These are phyloP conservation scores for Besnoitia besnoiti DNA, from an alignment of 169 alveolate species.

Conservation along the genomic window DNA sequence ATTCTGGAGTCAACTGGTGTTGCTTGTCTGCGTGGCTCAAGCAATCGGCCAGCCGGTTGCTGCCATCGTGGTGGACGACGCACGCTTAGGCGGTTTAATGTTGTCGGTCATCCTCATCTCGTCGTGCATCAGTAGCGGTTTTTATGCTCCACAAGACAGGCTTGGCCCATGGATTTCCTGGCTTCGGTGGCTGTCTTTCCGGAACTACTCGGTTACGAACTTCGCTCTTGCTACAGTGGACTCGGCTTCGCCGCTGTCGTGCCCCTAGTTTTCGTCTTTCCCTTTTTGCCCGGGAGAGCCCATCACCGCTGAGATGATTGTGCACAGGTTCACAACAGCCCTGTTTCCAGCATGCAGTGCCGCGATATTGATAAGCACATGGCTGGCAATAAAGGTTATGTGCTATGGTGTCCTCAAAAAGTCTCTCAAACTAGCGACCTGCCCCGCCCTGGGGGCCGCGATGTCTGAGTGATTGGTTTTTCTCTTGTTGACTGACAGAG, in stretches of 20 bases:
- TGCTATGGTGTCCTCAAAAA: constrained; percentile 15
- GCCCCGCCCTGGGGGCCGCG: too few species aligned
- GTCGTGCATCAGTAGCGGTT: constrained; percentile 19
- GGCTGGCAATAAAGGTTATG: background rate
- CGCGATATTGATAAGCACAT: background rate
- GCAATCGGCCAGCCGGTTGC: constrained; percentile 49
- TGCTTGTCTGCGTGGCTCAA: constrained; percentile 12
- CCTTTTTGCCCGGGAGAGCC: constrained; percentile 5
- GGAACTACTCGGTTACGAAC: constrained; percentile 1
- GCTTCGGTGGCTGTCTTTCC: constrained; percentile 38
- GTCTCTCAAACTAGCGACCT: constrained; percentile 8
- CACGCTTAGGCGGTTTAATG: constrained; percentile 29
- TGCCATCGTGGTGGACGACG: constrained; percentile 18
- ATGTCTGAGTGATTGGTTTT: too few species aligned
- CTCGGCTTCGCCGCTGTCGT: background rate
- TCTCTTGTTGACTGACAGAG: too few species aligned
- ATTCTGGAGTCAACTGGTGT: constrained; percentile 38
- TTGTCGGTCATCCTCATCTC: constrained; percentile 40
- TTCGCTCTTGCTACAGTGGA: background rate
- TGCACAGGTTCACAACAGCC: background rate
- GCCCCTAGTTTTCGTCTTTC: constrained; percentile 9
- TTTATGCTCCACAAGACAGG: background rate
- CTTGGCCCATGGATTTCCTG: constrained; percentile 35
- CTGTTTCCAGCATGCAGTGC: background rate
- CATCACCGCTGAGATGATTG: constrained; percentile 30